Conservation (phyloP, 352 stramenopile species). For the Phytophthora crassamura region DNA sequence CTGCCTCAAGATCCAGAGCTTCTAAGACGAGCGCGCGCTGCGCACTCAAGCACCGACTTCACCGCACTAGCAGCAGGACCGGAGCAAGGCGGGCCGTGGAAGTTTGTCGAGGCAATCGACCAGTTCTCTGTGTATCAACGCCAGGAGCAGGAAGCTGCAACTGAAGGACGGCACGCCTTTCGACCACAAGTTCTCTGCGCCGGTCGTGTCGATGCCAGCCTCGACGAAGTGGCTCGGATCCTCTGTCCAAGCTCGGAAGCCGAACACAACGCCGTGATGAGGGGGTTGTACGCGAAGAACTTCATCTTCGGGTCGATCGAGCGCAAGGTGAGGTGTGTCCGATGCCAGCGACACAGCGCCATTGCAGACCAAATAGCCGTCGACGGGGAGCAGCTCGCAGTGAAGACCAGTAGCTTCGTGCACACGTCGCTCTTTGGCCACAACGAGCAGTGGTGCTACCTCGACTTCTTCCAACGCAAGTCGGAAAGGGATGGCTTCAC, state of each 20-base stretch:
- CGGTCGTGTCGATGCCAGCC: constrained; percentile 24
- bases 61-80: not conserved
- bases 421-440: constrained; percentile 10
- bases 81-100: not conserved
- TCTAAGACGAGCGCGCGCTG: not conserved
- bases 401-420: constrained; percentile 38
- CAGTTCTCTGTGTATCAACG: constrained; percentile 1
- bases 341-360: not conserved
- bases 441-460: constrained; percentile 35
- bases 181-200: constrained; percentile 14
- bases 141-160: not conserved
- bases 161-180: no score
- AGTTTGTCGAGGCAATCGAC: not conserved
- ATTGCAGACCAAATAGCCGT: not conserved
- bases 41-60: constrained; percentile 1
- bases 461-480: constrained; percentile 29
- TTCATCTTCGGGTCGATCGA: constrained; percentile 39
- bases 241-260: constrained; percentile 18
- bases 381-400: constrained; percentile 17
- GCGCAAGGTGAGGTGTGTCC: constrained; percentile 5
- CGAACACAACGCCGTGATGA: constrained; percentile 34
- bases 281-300: constrained; percentile 29
- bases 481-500: constrained; percentile 23
- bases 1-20: constrained; percentile 1
- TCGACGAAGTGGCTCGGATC: constrained; percentile 32